Base-by-base conservation (phyloP, 1,284 basidiomycete species). In the Irpex sp. region DNA sequence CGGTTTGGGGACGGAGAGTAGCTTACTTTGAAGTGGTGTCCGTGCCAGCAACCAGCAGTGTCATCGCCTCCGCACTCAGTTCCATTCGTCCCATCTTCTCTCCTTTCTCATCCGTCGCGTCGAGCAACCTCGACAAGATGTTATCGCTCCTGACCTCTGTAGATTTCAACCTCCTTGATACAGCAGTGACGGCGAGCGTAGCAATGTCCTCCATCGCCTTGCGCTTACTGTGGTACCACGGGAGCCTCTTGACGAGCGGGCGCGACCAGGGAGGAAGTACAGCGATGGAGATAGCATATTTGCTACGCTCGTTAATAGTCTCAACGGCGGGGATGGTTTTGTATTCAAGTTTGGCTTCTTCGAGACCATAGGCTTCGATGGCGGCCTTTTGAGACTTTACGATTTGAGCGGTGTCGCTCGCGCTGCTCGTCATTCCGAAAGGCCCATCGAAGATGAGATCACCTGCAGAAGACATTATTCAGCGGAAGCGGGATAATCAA, bases 41-140 rank as follows among this genome's bases (percentile, higher is more conserved):
- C 2, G 84, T 87, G 2, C 90, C 91, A 37, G 92, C 93, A 66
- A 95, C 92, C 11, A 94, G 93, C 85, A 4, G 91, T 91, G 34
- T 60, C 13, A 91, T 74, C 8, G 89, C 91, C 75, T 95, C 93
- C 1, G 91, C 91, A 3, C 91, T 94, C 65, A 95, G 76, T 71
- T 95, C 93, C 69, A 85, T 83, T 44, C 82, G 81, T 1, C 86
- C 84, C 87, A 95, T 87, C 0, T 81, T 83, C 11, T 89, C 57
- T 4, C 65, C 67, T 1, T 66, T 40, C 34, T 64, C 67, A 40
- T 66, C 65, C 8, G 62, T 57, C 2, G 40, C 65, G 1, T 66
- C 64, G 6, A 68, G 47, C 11, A 65, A 40, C 64, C 62, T 66
- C 56, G 59, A 40, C n/a, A 68, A 55, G 55, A 68, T 61, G 54